A percentile compares a stretch with the other conserved stretches of the same genome.
Evolutionary conservation across 352 stramenopile species (phyloP).

Genomic region (Pythium periplocum): DNA sequence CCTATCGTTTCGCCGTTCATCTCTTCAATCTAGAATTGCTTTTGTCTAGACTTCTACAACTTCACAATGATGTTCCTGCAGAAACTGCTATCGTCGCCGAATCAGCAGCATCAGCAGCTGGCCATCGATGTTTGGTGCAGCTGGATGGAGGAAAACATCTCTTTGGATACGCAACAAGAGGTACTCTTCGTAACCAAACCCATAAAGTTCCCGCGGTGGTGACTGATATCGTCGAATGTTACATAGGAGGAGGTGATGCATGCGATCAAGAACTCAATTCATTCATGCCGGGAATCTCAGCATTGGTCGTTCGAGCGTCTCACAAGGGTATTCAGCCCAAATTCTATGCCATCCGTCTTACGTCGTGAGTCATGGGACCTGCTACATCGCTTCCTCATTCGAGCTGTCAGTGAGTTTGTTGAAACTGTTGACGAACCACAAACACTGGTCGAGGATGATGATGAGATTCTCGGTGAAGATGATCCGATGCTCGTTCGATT

Average conservation of each 20-base stretch:
- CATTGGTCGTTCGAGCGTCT: constrained; percentile 43
- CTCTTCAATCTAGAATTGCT: background rate
- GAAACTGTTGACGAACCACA: background rate
- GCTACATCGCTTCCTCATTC: no score
- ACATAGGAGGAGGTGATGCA: constrained; percentile 44
- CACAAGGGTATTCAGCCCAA: constrained; percentile 9
- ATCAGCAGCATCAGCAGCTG: constrained; percentile 40
- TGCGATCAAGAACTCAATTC: constrained; percentile 44
- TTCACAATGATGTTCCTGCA: constrained; percentile 80
- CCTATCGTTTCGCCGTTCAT: background rate
- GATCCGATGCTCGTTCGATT: constrained; percentile 2
- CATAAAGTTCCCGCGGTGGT: background rate
- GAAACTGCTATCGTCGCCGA: constrained; percentile 60
- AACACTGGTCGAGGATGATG: background rate
- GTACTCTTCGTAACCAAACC: constrained; percentile 19
- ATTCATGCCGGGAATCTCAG: constrained; percentile 27
- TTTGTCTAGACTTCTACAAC: constrained; percentile 54
- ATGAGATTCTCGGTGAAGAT: background rate
- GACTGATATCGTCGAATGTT: background rate
- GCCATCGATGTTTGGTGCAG: constrained; percentile 69
- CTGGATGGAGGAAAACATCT: constrained; percentile 38
- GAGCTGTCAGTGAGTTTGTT: no score
- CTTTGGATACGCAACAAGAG: constrained; percentile 59
- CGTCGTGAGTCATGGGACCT: no score
- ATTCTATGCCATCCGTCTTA: no score